Base-by-base conservation (phyloP, 2,329 filamentous ascomycete species). In the Coniochaeta sp. region DNA sequence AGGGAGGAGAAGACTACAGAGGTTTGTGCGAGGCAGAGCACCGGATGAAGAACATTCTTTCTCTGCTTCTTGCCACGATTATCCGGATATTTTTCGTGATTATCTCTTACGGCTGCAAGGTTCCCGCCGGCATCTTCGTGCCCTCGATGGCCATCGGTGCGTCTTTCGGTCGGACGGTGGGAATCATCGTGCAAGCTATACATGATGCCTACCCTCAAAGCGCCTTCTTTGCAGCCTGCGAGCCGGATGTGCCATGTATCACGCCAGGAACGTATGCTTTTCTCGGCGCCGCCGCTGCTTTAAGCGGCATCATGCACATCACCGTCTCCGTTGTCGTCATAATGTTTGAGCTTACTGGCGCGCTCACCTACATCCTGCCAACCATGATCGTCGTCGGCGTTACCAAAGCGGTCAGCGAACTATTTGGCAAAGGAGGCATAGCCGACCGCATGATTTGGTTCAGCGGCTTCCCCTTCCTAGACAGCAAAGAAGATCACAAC, bases 401-500 rank as follows among this genome's bases (percentile, higher is more conserved):
- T 34, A 98, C 93, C 43, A 99, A 99, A 78, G 90, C 90, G 16
- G 90, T 99, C 55, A 88, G 90, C 63, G 91, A 96, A 66, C 81
- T 92, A 14, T 95, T 96, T 69, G 91, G 92, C n/a, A 96, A 93
- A 71, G 95, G 93, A 33, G 95, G 95, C 55, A 98, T 99, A 61
- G 95, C 95, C 24, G 95, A 99, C 73, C 89, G 92, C 63, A 96
- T 97, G 91, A 99, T 99, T 67, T 96, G 92, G 89, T 96, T 97
- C 76, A 98, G 91, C 67, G 95, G 95, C 1, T 96, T 97, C 69
- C 95, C 95, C 0, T 99, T 96, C 75, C 81, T 99, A 2, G 95
- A 99, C 76, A 96, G 90, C 74, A 99, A 99, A 71, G 93, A 98
- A 73, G 95, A 98, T 61, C 93, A 97, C 74, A 93, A 93, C 59